Evolutionary conservation across 108 stramenopile genomes (phyloP), one percentile per base, ranked within the genome.

Genomic region (Licmophora abbreviata): DNA sequence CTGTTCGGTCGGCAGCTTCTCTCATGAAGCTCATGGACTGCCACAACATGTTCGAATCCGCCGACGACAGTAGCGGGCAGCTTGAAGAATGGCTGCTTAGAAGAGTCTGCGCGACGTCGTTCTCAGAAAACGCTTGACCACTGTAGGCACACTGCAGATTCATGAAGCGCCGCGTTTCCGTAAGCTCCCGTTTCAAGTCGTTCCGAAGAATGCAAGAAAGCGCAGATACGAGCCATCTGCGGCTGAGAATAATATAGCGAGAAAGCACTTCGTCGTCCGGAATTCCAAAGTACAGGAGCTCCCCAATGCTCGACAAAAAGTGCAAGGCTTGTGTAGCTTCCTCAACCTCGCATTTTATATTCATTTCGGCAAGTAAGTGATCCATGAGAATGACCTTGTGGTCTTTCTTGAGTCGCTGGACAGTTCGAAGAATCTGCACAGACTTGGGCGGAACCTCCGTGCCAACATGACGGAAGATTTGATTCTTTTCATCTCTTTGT

Each of bases 151-250:
- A 61, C 29, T 71, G 71, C 59, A 68, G 52, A 30, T 65, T 67
- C 70, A 68, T 63, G 37, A 72, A 68, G 0, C 49, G 42, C 32
- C 71, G 15, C 29, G 70, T 55, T n/a, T 77, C 70, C 1, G 23
- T 37, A 24, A 77, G 37, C 51, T 77, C 70, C 30, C 66, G 54
- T 33, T 77, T 57, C 48, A 77, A 50, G 44, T 72, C 67, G n/a
- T 71, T 71, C 24, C 67, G 36, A 2, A 90, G 54, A 53, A 90
- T 77, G 41, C 81, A 81, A 7, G 71, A 77, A 44, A 85, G 64
- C 2, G 79, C 84, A 29, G 81, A 70, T 29, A 84, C 79, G 3
- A 90, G 61, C 88, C 88, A 90, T 36, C 75, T 66, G 3, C 79
- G 88, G 32, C 64, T 74, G 27, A 90, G 53, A 34, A 88, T 68